Base-by-base conservation (phyloP, 768 basidiomycete species). In the Boletus bicolor region DNA sequence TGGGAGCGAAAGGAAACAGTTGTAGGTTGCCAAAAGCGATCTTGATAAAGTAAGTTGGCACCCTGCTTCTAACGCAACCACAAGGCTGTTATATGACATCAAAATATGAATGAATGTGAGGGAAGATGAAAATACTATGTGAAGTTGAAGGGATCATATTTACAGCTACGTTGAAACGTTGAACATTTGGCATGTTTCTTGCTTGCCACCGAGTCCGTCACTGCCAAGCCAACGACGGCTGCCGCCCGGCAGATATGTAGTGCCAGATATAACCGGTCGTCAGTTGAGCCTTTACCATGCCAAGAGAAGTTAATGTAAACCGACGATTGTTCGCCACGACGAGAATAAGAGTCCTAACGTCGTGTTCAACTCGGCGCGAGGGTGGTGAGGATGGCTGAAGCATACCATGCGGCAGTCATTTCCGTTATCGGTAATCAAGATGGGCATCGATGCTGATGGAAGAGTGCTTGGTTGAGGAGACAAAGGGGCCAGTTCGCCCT, bases 381-480 rank as follows among this genome's bases (percentile, higher is more conserved):
- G 12, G 58, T 53, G 19, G 34, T 41, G 19, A 42, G 28, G 36
- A 14, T 4, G 32, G 17, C 34, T 53, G 39, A n/a, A 45, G 19
- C 7, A 34, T 41, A 38, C 48, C 64, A 63, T 58, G 60, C 52
- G 60, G 56, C 24, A 41, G 37, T 60, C 61, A 68, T 68, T 59
- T 68, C 67, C 67, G 67, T 57, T 69, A 68, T 68, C 65, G 28
- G 7, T 55, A 35, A 41, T 28, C 56, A 48, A 15, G 48, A 37
- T 30, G 38, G 24, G 19, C 44, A 35, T 54, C 55, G 28, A 53
- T 54, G n/a, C 37, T 37, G 37, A 35, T 52, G 44, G 5, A 38
- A 39, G 38, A n/a, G 51, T 26, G 32, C 44, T n/a, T 7, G 35
- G 39, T 12, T 4, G 35, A 42, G 17, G 34, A 5, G 8, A 37